phyloP scores from a whole-genome alignment of 805 yeast species.

The Candida gorgasii region DNA sequence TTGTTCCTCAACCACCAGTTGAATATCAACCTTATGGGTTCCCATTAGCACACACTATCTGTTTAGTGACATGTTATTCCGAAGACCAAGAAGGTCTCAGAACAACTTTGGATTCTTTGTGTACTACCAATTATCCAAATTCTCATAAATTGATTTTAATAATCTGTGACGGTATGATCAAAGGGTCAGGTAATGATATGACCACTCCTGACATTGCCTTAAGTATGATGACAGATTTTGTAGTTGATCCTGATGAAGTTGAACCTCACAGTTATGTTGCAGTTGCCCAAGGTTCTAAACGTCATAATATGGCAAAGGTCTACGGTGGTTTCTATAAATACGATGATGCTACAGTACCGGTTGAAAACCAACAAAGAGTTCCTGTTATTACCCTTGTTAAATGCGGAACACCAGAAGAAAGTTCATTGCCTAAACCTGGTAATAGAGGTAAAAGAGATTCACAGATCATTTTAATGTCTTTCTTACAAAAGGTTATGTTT shows the following conservation, averaged over 20 bases:
- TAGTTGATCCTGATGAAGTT: slow-evolving; percentile 71
- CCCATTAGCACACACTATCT: slow-evolving; percentile 58
- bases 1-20: slow-evolving; percentile 88
- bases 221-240: slow-evolving; percentile 76
- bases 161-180: slow-evolving; percentile 91
- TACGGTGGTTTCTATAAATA: slow-evolving; percentile 93
- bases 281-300: slow-evolving; percentile 89
- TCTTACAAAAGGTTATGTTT: slow-evolving; percentile 81
- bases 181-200: slow-evolving; percentile 88
- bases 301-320: slow-evolving; percentile 97
- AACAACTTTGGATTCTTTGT: slow-evolving; percentile 85
- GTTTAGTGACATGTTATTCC: slow-evolving; percentile 84
- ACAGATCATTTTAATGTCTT: slow-evolving; percentile 87
- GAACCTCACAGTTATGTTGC: slow-evolving; percentile 87
- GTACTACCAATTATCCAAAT: slow-evolving; percentile 95
- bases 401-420: slow-evolving; percentile 85
- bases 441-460: slow-evolving; percentile 97
- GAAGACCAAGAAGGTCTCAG: slow-evolving; percentile 87
- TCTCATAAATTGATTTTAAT: slow-evolving; percentile 86
- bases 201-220: slow-evolving; percentile 90
- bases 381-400: slow-evolving; percentile 80
- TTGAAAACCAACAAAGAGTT: slow-evolving; percentile 80
- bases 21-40: slow-evolving; percentile 83
- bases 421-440: slow-evolving; percentile 69
- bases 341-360: slow-evolving; percentile 70